Evolutionary conservation across 441 rosid genomes (phyloP), one percentile per base, ranked within the genome.

Genomic region (Eutrema salsugineum): DNA sequence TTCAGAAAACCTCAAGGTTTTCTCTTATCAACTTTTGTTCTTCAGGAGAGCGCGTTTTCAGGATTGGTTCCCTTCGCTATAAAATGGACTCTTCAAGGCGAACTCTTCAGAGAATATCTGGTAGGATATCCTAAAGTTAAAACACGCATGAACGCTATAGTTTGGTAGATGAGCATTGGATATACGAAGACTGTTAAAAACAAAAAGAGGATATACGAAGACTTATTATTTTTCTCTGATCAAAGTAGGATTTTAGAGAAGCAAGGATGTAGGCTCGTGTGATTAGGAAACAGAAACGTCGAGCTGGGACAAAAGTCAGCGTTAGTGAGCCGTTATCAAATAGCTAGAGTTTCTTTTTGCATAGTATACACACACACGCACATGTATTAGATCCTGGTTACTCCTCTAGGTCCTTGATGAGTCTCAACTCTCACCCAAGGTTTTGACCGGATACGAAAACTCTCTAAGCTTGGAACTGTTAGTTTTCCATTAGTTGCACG

Each of bases 71-170:
- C 36, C 80, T 86, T 56, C 90, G 89, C 76, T 91, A 95, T 84
- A 93, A 81, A 83, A 93, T 93, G 98, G 99, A 91, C 82, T 63
- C 98, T 77, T 91, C 99, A 44, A 85, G 90, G 83, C 85, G 87
- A 77, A 89, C 98, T 32, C 95, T 95, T 75, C 97, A 86, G 76
- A 91, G 98, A 80, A 83, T 91, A 78, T 85, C 97, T 83, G 98
- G 97, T 90, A 68, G 54, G 80, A 63, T 66, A 24, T 8, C 63
- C 46, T 73, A 53, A 33, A 68, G 38, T 66, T 75, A 12, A 50
- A 51, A 36, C 16, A 75, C 64, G 36, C 48, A 17, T 63, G 24
- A 71, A 14, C 36, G 28, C 30, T 59, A n/a, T 59, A 57, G 53
- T 44, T 33, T 57, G 24, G 28, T 57, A 19, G 56, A 70, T 61